Evolutionary conservation across 148 eudicot species (phyloP).

Genomic region (Rhododendron mucronatum): DNA sequence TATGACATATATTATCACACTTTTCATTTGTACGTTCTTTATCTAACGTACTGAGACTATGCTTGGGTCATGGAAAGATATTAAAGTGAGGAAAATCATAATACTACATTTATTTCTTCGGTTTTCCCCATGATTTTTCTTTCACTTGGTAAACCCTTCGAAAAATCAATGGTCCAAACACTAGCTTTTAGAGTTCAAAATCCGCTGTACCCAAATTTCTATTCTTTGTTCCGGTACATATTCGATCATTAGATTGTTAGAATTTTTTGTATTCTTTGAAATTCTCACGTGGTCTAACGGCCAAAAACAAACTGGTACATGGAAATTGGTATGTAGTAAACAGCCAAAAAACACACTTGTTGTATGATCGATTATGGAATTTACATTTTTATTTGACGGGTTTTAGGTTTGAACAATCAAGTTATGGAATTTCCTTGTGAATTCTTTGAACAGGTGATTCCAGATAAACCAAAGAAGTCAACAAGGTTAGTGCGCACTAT

Average conservation of each 20-base stretch:
- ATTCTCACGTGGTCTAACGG: neutral
- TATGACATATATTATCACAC: neutral
- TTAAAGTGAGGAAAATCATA: neutral
- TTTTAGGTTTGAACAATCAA: neutral
- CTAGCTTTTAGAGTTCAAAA: neutral
- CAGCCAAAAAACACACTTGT: neutral
- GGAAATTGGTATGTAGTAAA: neutral
- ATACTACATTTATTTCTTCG: neutral
- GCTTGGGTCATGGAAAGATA: neutral
- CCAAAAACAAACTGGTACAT: neutral
- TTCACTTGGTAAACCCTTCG: neutral
- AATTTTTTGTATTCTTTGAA: too few relatives aligned
- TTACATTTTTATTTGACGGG: neutral
- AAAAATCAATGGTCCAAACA: neutral
- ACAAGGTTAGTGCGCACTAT: slow-evolving; percentile 12
- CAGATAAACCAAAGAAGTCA: neutral
- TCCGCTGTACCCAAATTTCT: neutral
- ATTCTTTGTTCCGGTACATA: too few relatives aligned
- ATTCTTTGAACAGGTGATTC: slow-evolving; percentile 10
- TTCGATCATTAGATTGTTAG: too few relatives aligned
- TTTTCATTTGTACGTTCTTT: neutral
- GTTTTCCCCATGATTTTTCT: too few relatives aligned
- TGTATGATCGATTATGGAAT: neutral
- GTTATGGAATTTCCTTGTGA: neutral
- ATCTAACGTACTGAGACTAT: neutral